phyloP scores from a whole-genome alignment of 768 basidiomycete genomes.

The Pleurotus djamor region DNA sequence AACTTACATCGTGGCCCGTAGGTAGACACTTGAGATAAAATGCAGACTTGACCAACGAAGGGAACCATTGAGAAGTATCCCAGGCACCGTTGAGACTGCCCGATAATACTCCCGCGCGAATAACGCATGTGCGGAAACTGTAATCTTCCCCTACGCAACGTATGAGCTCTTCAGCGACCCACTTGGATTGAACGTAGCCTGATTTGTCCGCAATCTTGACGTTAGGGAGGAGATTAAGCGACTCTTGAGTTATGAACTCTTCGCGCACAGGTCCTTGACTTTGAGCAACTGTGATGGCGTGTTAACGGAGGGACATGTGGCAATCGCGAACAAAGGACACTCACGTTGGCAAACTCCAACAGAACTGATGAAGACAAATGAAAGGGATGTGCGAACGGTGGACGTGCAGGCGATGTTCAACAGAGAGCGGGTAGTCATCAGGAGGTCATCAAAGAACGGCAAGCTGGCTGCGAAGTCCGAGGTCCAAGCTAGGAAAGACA shows the following conservation, averaged over 20 bases:
- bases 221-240: constrained; percentile 18
- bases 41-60: constrained; percentile 27
- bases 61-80: constrained; percentile 39
- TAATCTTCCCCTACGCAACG: constrained; percentile 20
- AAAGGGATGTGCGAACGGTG: constrained; percentile 12
- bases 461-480: constrained; percentile 34
- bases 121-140: constrained; percentile 22
- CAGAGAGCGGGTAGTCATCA: constrained; percentile 26
- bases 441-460: constrained; percentile 22
- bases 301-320: too few species aligned
- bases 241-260: not conserved
- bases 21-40: constrained; percentile 25
- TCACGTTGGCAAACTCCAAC: constrained; percentile 24
- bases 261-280: not conserved
- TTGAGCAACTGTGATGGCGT: too few species aligned
- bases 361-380: constrained; percentile 29
- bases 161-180: constrained; percentile 37
- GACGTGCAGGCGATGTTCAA: constrained; percentile 28
- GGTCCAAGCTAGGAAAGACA: constrained; percentile 26
- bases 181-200: constrained; percentile 39
- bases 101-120: constrained; percentile 36
- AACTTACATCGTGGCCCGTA: constrained; percentile 21
- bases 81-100: constrained; percentile 33
- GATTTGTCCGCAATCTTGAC: constrained; percentile 19
- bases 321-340: not conserved